These are phyloP conservation scores for Coemansia nantahalensis DNA, from an alignment of 192 early-diverging fungal genomes.

Conservation along the genomic window DNA sequence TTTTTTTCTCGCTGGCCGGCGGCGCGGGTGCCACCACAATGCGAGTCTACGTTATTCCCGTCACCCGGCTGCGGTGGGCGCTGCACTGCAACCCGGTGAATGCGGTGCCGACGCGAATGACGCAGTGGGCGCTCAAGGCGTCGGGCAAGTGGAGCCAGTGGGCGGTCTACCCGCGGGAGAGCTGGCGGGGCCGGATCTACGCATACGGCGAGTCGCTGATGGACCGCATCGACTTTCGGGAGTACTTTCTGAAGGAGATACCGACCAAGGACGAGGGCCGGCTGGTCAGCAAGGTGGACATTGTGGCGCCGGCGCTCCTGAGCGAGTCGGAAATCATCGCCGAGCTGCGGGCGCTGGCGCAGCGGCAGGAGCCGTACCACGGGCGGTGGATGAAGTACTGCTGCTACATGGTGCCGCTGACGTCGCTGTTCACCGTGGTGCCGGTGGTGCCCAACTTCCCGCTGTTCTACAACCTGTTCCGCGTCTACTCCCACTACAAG, in stretches of 20 bases:
- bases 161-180: constrained; percentile 33
- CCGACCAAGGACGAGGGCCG: constrained; percentile 55
- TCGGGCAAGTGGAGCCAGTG: constrained; percentile 48
- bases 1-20: not conserved
- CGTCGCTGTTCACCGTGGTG: constrained; percentile 67
- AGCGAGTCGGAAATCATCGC: constrained; percentile 35
- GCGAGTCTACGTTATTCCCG: constrained; percentile 47
- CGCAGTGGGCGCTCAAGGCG: constrained; percentile 37
- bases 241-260: constrained; percentile 73
- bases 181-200: constrained; percentile 63
- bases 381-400: constrained; percentile 67
- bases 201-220: constrained; percentile 60
- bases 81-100: constrained; percentile 49
- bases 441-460: constrained; percentile 77
- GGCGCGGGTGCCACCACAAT: constrained; percentile 2
- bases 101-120: constrained; percentile 32
- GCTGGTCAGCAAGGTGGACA: constrained; percentile 25
- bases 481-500: constrained; percentile 80
- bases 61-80: constrained; percentile 45
- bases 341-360: constrained; percentile 52
- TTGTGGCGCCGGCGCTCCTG: constrained; percentile 53
- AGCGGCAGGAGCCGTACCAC: constrained; percentile 63
- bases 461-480: constrained; percentile 74
- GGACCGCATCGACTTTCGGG: constrained; percentile 69
- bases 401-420: constrained; percentile 63